Evolutionary conservation across 106 monocot species (phyloP).

Genomic region (Dioscorea zingiberensis): DNA sequence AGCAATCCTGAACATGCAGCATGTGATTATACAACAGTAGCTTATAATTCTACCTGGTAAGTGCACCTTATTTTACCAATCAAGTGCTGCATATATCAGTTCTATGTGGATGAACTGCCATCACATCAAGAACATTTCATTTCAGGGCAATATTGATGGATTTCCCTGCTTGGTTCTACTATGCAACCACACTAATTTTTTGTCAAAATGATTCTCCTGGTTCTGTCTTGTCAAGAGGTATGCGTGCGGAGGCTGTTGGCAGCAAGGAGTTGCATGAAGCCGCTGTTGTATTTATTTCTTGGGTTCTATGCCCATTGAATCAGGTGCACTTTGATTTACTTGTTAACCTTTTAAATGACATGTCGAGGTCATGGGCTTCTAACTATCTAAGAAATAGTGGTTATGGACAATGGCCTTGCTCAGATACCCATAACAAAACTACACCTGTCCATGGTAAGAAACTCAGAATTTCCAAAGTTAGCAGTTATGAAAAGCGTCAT

Average conservation of each 20-base stretch:
- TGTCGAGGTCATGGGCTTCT: constrained; percentile 32
- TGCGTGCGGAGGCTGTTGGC: constrained; percentile 14
- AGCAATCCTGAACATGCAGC: too few relatives aligned
- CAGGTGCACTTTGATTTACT: constrained; percentile 15
- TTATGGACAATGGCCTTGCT: constrained; percentile 1
- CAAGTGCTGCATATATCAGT: background rate
- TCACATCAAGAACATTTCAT: constrained; percentile 1
- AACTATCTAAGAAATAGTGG: constrained; percentile 2
- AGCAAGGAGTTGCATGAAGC: constrained; percentile 28
- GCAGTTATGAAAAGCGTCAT: constrained; percentile 16
- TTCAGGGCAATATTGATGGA: constrained; percentile 70
- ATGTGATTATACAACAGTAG: too few relatives aligned
- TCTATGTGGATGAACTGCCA: background rate
- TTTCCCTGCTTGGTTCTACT: constrained; percentile 86
- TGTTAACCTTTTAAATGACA: constrained; percentile 23
- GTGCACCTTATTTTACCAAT: background rate
- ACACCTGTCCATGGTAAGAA: constrained; percentile 32
- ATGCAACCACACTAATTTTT: constrained; percentile 53
- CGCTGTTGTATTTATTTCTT: constrained; percentile 47
- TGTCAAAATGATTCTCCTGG: constrained; percentile 17
- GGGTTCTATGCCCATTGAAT: constrained; percentile 43
- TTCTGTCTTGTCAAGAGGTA: constrained; percentile 26
- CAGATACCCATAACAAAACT: constrained; percentile 9
- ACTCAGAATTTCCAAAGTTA: constrained; percentile 31
- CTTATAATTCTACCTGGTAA: constrained; percentile 68